A percentile compares a stretch with the other conserved stretches of the same genome.
phyloP scores from a whole-genome alignment of 2,329 filamentous ascomycete species.

The Monosporascus sp. region DNA sequence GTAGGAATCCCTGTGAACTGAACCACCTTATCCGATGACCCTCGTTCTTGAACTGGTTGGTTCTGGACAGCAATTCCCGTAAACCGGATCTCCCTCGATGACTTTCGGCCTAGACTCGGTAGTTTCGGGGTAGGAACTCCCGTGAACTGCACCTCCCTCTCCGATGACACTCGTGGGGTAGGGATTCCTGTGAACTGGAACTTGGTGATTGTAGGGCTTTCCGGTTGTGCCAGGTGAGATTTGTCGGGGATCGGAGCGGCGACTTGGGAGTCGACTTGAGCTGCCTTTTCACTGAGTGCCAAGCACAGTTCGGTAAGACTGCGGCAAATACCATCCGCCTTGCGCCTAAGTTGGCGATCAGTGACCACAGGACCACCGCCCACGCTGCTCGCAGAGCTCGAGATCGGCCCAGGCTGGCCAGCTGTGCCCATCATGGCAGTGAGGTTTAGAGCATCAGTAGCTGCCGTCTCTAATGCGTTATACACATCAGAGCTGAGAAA shows the following conservation, averaged over 20 bases:
- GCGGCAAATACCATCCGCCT: slow-evolving; percentile 88
- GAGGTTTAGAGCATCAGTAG: slow-evolving; percentile 73
- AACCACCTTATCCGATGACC: no score
- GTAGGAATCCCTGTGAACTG: no score
- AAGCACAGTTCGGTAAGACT: slow-evolving; percentile 90
- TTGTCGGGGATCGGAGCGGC: slow-evolving; percentile 21
- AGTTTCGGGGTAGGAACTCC: slow-evolving; percentile 3
- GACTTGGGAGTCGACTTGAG: slow-evolving; percentile 29
- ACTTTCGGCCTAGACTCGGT: slow-evolving; percentile 8
- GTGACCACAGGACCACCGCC: slow-evolving; percentile 50
- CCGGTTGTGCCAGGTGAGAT: slow-evolving; percentile 19
- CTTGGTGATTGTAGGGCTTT: slow-evolving; percentile 42
- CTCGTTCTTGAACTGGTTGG: slow-evolving; percentile 20
- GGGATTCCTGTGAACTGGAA: slow-evolving; percentile 19
- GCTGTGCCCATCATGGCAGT: slow-evolving; percentile 71
- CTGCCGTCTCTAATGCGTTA: slow-evolving; percentile 72
- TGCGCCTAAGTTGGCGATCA: slow-evolving; percentile 81
- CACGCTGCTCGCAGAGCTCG: slow-evolving; percentile 59
- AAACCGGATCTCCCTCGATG: neutral
- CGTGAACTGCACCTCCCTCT: slow-evolving; percentile 22
- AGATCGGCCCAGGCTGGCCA: slow-evolving; percentile 64
- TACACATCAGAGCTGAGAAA: slow-evolving; percentile 69
- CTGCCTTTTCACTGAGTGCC: slow-evolving; percentile 62
- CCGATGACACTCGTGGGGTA: slow-evolving; percentile 17
- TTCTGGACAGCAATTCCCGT: slow-evolving; percentile 30